Conservation (phyloP, 805 yeast genomes). For the Kazachstania psychrophila region DNA sequence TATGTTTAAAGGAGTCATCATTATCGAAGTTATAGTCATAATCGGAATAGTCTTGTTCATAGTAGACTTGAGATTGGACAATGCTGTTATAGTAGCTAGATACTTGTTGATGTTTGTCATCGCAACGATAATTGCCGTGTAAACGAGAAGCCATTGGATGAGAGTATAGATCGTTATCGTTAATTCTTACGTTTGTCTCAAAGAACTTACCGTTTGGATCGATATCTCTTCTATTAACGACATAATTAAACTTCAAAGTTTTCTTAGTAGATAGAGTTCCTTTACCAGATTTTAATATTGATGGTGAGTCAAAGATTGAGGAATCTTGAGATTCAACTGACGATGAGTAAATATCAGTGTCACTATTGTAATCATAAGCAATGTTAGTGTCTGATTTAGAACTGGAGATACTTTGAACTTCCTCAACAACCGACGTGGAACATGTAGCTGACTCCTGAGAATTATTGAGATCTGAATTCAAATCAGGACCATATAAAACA, state of each 20-base stretch:
- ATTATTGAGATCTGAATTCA: constrained; percentile 7
- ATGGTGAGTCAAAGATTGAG: constrained; percentile 19
- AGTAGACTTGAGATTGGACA: not conserved
- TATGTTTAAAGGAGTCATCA: not conserved
- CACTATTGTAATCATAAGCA: not conserved
- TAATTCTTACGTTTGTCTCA: constrained; percentile 18
- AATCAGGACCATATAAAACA: constrained; percentile 84
- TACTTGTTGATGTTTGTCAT: not conserved
- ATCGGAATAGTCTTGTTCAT: not conserved
- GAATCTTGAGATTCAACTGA: constrained; percentile 21
- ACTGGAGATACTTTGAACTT: not conserved
- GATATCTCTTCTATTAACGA: constrained; percentile 23
- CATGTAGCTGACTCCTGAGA: not conserved
- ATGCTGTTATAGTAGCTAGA: too few species aligned
- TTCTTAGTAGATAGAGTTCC: constrained; percentile 9
- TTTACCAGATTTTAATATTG: not conserved
- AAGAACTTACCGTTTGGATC: constrained; percentile 13
- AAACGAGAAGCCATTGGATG: not conserved
- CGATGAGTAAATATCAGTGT: constrained; percentile 9
- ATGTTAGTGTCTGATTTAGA: not conserved
- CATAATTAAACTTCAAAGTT: constrained; percentile 17
- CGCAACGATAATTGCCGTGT: not conserved
- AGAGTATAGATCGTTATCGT: constrained; percentile 9
- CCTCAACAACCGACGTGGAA: not conserved
- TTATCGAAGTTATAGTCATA: not conserved